phyloP scores from a whole-genome alignment of 192 early-diverging fungal species.

The Dissophora ornata region DNA sequence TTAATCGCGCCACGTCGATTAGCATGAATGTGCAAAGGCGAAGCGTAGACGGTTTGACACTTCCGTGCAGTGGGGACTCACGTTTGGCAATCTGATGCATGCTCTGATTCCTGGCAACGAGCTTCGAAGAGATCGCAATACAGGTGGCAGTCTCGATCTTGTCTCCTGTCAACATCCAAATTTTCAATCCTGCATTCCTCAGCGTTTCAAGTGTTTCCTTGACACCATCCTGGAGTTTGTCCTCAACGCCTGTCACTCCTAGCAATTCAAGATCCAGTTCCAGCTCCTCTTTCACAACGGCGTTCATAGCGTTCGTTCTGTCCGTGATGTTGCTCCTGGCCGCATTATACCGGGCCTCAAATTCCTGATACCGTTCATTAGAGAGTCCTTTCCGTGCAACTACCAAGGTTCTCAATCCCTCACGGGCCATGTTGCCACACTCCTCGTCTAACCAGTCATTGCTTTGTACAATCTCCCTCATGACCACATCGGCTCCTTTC shows the following conservation, averaged over 20 bases:
- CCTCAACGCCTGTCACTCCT: slow-evolving; percentile 96
- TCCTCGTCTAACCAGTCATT: slow-evolving; percentile 99
- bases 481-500: slow-evolving; percentile 95
- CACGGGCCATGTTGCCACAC: slow-evolving; percentile 96
- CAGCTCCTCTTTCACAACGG: slow-evolving; percentile 71
- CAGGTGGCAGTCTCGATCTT: slow-evolving; percentile 98
- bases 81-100: slow-evolving; percentile 85
- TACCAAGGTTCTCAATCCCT: slow-evolving; percentile 94
- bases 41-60: no score
- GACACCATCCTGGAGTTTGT: slow-evolving; percentile 95
- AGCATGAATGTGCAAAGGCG: no score
- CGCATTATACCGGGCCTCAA: slow-evolving; percentile 69
- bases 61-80: no score
- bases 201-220: slow-evolving; percentile 88
- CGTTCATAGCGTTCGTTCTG: slow-evolving; percentile 76
- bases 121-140: slow-evolving; percentile 92
- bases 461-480: slow-evolving; percentile 87
- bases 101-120: slow-evolving; percentile 87
- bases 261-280: slow-evolving; percentile 91
- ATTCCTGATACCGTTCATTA: slow-evolving; percentile 74
- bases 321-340: slow-evolving; percentile 79
- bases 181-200: slow-evolving; percentile 89
- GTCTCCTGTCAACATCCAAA: slow-evolving; percentile 99
- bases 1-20: no score
- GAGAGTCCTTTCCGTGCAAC: slow-evolving; percentile 87